Evolutionary conservation across 164 flowering plant genomes (phyloP).

Genomic region (Paratinospora sagittata): DNA sequence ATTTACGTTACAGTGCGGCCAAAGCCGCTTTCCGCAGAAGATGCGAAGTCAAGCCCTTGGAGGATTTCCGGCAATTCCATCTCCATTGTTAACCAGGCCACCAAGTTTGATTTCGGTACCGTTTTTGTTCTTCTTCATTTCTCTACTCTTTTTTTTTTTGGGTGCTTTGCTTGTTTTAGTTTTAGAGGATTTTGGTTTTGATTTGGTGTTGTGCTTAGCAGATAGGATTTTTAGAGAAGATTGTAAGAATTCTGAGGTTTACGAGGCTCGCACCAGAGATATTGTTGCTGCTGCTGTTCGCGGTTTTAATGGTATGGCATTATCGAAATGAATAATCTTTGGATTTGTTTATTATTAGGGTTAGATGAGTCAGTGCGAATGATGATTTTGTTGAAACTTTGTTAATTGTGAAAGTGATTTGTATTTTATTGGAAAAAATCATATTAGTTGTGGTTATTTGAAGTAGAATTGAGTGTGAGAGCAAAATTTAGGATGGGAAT

Average conservation of each 20-base stretch:
- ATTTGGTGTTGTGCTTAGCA: constrained; percentile 16
- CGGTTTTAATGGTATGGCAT: constrained; percentile 70
- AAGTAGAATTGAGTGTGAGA: too few relatives aligned
- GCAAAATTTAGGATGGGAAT: too few relatives aligned
- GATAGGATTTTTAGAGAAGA: constrained; percentile 73
- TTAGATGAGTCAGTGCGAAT: too few relatives aligned
- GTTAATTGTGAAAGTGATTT: too few relatives aligned
- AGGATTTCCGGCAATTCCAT: constrained; percentile 68
- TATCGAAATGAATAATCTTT: background rate
- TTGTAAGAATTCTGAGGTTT: constrained; percentile 59
- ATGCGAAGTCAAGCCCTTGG: constrained; percentile 76
- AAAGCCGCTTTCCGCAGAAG: constrained; percentile 73
- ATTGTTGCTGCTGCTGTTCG: constrained; percentile 81
- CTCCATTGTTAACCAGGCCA: constrained; percentile 38
- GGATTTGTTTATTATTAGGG: background rate
- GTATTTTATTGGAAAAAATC: too few relatives aligned
- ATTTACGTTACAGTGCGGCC: constrained; percentile 80
- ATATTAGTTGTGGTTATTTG: too few relatives aligned
- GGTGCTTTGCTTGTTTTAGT: background rate
- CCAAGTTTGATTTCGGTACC: constrained; percentile 80
- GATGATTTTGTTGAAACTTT: too few relatives aligned
- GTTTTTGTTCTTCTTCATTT: background rate
- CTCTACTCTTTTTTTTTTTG: background rate
- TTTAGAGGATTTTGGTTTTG: background rate
- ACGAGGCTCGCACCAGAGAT: constrained; percentile 58